Conservation (phyloP, 2,329 filamentous ascomycete species). For the Fusarium sp. region DNA sequence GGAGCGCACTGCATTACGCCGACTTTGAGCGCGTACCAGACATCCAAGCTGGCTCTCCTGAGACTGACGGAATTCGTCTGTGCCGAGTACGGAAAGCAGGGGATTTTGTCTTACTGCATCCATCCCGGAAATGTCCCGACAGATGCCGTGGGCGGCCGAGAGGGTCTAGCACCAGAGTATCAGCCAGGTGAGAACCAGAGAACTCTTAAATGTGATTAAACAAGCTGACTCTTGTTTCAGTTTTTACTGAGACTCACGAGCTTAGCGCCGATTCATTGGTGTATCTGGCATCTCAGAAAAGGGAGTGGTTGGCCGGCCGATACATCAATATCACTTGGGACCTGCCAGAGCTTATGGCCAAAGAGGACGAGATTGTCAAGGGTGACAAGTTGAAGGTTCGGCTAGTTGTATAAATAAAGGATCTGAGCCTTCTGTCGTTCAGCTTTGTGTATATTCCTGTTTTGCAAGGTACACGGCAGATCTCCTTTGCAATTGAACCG, state of each 20-base stretch:
- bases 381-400: conserved; percentile 2
- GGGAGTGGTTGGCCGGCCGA: conserved; percentile 28
- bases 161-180: conserved; percentile 3
- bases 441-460: too few species aligned
- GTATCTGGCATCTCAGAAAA: conserved; percentile 15
- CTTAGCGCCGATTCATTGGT: conserved; percentile 34
- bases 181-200: conserved; percentile 12
- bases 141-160: conserved; percentile 13
- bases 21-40: conserved; percentile 29
- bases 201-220: background rate
- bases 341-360: conserved; percentile 29
- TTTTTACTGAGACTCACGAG: conserved; percentile 29
- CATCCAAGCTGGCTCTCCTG: conserved; percentile 34
- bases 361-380: conserved; percentile 10
- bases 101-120: conserved; percentile 17
- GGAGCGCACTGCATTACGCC: conserved; percentile 27
- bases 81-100: conserved; percentile 21
- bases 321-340: conserved; percentile 41
- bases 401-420: background rate
- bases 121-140: conserved; percentile 36
- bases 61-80: conserved; percentile 35
- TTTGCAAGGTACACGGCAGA: too few species aligned
- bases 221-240: conserved; percentile 4
- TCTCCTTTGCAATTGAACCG: too few species aligned
- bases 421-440: too few species aligned